Conservation (phyloP, 148 eudicot species). For the Limonium bicolor region DNA sequence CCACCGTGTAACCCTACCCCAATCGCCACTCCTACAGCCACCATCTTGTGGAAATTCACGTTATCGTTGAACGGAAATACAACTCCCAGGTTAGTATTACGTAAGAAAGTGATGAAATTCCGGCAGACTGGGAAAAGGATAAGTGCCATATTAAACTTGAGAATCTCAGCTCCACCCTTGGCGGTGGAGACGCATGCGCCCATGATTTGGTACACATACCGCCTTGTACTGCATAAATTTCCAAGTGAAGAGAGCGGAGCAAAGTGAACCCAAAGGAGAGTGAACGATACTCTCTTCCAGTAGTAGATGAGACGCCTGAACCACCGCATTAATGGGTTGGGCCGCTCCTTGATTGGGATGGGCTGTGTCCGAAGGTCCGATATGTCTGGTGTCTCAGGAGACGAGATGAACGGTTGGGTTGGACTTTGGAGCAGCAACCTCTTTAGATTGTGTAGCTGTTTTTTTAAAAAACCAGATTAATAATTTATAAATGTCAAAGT, state of each 20-base stretch:
- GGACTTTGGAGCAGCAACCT: slow-evolving; percentile 36
- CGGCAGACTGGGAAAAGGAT: slow-evolving; percentile 40
- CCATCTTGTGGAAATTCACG: slow-evolving; percentile 32
- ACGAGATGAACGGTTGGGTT: slow-evolving; percentile 14
- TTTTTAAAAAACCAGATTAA: no score
- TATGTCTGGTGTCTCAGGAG: slow-evolving; percentile 21
- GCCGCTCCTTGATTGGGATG: slow-evolving; percentile 26
- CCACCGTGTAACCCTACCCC: slow-evolving; percentile 30
- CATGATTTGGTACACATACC: slow-evolving; percentile 32
- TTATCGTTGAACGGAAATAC: slow-evolving; percentile 34
- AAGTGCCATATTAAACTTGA: slow-evolving; percentile 48
- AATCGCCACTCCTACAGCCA: slow-evolving; percentile 27
- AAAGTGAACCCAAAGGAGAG: slow-evolving; percentile 24
- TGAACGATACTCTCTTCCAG: slow-evolving; percentile 39
- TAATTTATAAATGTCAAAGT: no score
- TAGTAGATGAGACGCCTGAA: slow-evolving; percentile 13
- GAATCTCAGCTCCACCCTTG: slow-evolving; percentile 39
- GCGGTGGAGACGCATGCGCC: slow-evolving; percentile 37
- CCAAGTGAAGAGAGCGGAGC: slow-evolving; percentile 32
- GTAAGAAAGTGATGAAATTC: slow-evolving; percentile 38
- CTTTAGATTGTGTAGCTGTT: slow-evolving; percentile 38
- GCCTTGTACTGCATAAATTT: slow-evolving; percentile 23
- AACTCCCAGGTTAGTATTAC: slow-evolving; percentile 24
- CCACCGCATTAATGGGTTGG: slow-evolving; percentile 24
- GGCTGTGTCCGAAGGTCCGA: slow-evolving; percentile 32